Evolutionary conservation across 164 flowering plant genomes (phyloP).

Genomic region (Tetracentron sinense): DNA sequence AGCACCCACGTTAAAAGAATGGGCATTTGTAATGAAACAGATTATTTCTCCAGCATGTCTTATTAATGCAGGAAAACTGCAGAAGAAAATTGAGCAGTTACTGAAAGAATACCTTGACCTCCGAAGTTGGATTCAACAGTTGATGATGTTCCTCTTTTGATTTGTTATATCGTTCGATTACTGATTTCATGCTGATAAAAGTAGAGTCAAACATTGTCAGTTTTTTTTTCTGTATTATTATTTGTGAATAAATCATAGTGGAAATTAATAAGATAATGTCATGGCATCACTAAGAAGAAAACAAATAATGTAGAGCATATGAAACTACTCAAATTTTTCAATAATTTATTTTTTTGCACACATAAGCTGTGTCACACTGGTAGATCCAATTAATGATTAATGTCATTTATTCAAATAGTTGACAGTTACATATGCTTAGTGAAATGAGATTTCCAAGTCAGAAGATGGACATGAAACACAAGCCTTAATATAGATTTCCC

Average conservation of each 20-base stretch:
- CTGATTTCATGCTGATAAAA: conserved; percentile 62
- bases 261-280: not conserved
- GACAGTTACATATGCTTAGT: not conserved
- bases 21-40: not conserved
- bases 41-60: not conserved
- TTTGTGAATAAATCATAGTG: too few relatives aligned
- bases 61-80: conserved; percentile 3
- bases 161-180: conserved; percentile 68
- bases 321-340: not conserved
- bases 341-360: not conserved
- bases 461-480: not conserved
- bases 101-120: conserved; percentile 58
- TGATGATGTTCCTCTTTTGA: conserved; percentile 64
- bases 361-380: not conserved
- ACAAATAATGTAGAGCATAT: not conserved
- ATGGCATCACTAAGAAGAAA: not conserved
- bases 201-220: not conserved
- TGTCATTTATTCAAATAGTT: not conserved
- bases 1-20: not conserved
- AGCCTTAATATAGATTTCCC: not conserved
- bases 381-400: too few relatives aligned
- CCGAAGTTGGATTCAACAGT: conserved; percentile 47
- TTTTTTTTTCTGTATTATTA: not conserved
- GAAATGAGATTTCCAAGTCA: not conserved
- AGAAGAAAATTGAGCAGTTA: conserved; percentile 1